Conservation (phyloP, 1,284 basidiomycete species). For the Exsudoporus floridanus region DNA sequence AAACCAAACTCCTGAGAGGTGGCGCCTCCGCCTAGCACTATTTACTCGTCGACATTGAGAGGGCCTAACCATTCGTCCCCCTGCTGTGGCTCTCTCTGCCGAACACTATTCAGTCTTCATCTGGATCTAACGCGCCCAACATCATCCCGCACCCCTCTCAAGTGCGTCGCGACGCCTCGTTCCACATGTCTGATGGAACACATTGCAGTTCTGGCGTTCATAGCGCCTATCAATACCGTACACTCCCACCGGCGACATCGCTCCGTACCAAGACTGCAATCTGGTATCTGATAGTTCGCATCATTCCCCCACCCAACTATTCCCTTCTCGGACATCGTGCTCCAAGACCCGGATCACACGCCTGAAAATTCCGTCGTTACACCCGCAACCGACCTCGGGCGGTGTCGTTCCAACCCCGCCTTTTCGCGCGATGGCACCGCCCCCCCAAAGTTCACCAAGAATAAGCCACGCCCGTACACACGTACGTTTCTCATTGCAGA, state of each 20-base stretch:
- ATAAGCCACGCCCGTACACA: background rate
- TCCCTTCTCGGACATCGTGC: slow-evolving; percentile 1
- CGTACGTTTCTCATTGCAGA: background rate
- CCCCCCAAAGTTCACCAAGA: background rate
- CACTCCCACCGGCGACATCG: slow-evolving; percentile 7
- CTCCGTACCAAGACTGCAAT: slow-evolving; percentile 1
- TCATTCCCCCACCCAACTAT: background rate
- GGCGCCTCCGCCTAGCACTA: background rate
- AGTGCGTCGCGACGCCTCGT: slow-evolving; percentile 20
- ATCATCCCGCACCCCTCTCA: slow-evolving; percentile 8
- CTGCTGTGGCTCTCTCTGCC: slow-evolving; percentile 5
- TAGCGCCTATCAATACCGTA: slow-evolving; percentile 8
- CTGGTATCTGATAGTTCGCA: slow-evolving; percentile 6
- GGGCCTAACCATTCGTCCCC: background rate
- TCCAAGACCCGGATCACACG: background rate
- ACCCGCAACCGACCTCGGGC: background rate
- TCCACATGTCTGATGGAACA: slow-evolving; percentile 10
- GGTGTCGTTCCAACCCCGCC: background rate
- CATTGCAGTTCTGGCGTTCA: slow-evolving; percentile 10
- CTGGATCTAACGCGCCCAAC: slow-evolving; percentile 1
- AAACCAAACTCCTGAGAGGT: background rate
- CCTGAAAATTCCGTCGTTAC: background rate
- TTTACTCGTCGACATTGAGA: background rate
- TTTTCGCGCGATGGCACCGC: slow-evolving; percentile 4
- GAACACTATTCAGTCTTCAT: background rate